Evolutionary conservation across 2,329 filamentous ascomycete genomes (phyloP).

Genomic region (Drechslera avenae): DNA sequence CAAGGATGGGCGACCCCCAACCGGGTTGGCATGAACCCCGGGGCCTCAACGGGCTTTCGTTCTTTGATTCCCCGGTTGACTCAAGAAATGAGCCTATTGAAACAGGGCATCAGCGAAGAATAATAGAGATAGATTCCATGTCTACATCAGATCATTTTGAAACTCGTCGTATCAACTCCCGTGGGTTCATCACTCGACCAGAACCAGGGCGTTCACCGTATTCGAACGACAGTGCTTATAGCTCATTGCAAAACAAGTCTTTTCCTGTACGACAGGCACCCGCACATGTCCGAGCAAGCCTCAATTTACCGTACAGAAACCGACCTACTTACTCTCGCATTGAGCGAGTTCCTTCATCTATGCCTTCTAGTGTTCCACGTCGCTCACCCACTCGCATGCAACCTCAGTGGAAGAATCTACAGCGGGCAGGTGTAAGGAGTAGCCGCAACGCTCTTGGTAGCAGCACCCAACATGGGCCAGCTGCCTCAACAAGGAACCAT

Average conservation of each 20-base stretch:
- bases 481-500: conserved; percentile 7
- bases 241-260: conserved; percentile 4
- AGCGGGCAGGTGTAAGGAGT: conserved; percentile 32
- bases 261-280: conserved; percentile 8
- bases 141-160: conserved; percentile 7
- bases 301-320: conserved; percentile 10
- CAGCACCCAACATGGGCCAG: background rate
- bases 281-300: conserved; percentile 4
- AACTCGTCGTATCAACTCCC: conserved; percentile 16
- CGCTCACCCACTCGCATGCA: conserved; percentile 17
- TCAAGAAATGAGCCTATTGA: conserved; percentile 23
- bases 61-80: conserved; percentile 40
- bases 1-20: conserved; percentile 8
- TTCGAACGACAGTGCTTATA: conserved; percentile 12
- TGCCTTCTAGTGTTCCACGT: conserved; percentile 22
- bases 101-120: background rate
- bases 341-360: conserved; percentile 20
- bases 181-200: conserved; percentile 21
- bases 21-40: conserved; percentile 29
- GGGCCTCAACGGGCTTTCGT: conserved; percentile 44
- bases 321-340: conserved; percentile 12
- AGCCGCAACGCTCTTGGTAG: conserved; percentile 19
- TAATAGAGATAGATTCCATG: conserved; percentile 1
- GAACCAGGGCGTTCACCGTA: conserved; percentile 8
- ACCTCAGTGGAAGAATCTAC: conserved; percentile 23